These are phyloP conservation scores for Botryotinia narcissicola DNA, from an alignment of 2,329 filamentous ascomycete species.

Conservation along the genomic window DNA sequence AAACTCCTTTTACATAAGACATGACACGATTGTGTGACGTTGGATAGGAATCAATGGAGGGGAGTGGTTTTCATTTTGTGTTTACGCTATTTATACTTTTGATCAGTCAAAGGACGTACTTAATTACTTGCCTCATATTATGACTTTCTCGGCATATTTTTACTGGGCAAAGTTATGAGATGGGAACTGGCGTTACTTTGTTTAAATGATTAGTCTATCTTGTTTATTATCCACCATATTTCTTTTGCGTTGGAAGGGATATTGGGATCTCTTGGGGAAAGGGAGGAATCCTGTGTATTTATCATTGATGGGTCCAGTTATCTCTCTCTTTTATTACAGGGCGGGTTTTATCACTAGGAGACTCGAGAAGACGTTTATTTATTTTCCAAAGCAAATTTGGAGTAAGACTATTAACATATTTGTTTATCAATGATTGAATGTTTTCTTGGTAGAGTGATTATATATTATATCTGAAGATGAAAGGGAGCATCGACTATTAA, in stretches of 20 bases:
- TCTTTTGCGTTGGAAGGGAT: not conserved
- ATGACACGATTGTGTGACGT: conserved; percentile 4
- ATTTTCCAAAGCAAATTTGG: not conserved
- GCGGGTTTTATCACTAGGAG: not conserved
- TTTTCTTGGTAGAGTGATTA: not conserved
- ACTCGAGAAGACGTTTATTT: not conserved
- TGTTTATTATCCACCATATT: conserved; percentile 8
- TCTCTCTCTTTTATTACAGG: conserved; percentile 2
- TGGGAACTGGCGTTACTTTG: conserved; percentile 7
- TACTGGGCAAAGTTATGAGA: conserved; percentile 10
- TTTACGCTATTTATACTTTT: conserved; percentile 17
- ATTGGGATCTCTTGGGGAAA: not conserved
- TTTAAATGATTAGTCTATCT: conserved; percentile 8
- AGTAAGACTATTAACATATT: not conserved
- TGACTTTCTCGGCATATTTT: not conserved
- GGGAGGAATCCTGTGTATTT: conserved; percentile 14
- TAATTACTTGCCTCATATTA: conserved; percentile 12
- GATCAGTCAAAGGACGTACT: conserved; percentile 13
- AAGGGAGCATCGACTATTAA: not conserved
- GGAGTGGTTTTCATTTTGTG: not conserved
- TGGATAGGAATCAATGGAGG: conserved; percentile 13
- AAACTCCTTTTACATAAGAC: conserved; percentile 11
- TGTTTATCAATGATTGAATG: not conserved
- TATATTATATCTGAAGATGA: not conserved
- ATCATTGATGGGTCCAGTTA: conserved; percentile 5